A percentile compares a stretch with the other conserved stretches of the same genome.
These are phyloP conservation scores for Typha latifolia DNA, from an alignment of 176 grass and related monocot species.

Conservation along the genomic window DNA sequence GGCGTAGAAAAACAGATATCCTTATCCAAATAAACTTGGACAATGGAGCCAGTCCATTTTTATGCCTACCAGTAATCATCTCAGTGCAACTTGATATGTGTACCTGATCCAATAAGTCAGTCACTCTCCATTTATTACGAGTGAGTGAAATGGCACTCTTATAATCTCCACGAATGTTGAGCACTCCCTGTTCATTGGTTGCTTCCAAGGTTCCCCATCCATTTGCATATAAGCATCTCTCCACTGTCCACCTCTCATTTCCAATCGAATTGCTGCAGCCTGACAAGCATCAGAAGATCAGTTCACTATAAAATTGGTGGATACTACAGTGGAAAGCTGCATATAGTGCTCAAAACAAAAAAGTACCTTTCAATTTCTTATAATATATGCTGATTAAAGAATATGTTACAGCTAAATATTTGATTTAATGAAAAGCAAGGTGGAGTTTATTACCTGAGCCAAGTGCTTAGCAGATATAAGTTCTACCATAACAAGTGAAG, in stretches of 20 bases:
- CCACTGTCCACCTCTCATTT: slow-evolving; percentile 88
- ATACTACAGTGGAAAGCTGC: neutral
- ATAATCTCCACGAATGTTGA: slow-evolving; percentile 92
- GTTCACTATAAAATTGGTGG: neutral
- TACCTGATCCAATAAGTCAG: neutral
- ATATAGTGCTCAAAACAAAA: neutral
- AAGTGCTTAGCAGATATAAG: slow-evolving; percentile 99
- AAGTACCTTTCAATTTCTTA: neutral
- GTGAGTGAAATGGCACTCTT: slow-evolving; percentile 69
- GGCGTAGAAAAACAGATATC: neutral
- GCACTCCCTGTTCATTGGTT: slow-evolving; percentile 52
- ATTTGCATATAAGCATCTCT: slow-evolving; percentile 90
- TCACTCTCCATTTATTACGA: slow-evolving; percentile 49
- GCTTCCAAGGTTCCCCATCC: slow-evolving; percentile 98
- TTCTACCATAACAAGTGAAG: slow-evolving; percentile 98
- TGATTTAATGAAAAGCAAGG: neutral
- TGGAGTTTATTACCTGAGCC: slow-evolving; percentile 52
- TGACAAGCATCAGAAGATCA: slow-evolving; percentile 27
- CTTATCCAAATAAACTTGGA: neutral
- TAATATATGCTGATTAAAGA: too few species aligned
- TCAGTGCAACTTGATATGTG: neutral
- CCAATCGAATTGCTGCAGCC: slow-evolving; percentile 80
- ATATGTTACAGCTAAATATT: too few species aligned
- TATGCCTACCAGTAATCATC: neutral
- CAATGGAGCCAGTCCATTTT: neutral